Base-by-base conservation (phyloP, 306 rosid genomes). In the Delonix regia region DNA sequence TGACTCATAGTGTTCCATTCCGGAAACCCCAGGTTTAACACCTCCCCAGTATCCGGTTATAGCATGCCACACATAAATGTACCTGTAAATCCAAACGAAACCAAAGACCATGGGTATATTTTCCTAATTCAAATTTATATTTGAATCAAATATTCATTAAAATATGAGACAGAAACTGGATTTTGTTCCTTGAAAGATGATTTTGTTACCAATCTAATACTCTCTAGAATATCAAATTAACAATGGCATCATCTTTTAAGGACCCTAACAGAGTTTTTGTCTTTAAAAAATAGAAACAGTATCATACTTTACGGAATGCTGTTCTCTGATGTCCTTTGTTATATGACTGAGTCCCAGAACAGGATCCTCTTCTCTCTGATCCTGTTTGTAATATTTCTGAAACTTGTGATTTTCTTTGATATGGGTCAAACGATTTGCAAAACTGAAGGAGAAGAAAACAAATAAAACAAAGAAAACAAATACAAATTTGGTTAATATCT, bases 31-130 rank as follows among this genome's bases (percentile, higher is more conserved):
- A 38, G 97, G 91, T 66, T 82, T 89, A 69, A 94, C 97, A 64
- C 97, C 98, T 4, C 98, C 98, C 98, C 97, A 94, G 42, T 94
- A 94, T 22, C 98, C 98, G 14, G 94, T 89, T 79, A 94, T 89
- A 6, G 98, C 97, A 77, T 94, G 97, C 96, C 98, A 94, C 62
- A 92, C 94, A 69, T 90, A 94, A 57, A 93, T 87, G 22, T 87
- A 77, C 88, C 98, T 93, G 67, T 18, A 66, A 38, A 51, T 1
- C 1, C 1, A 30, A 30, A 30, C 33, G 4, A 30, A 57, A 25
- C 21, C 9, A 47, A 84, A 75, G 55, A 78, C 4, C 42, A 53
- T 85, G 25, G 80, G 68, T 30, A 24, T 28, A 42, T 41, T 10
- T n/a, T 30, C n/a, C 11, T n/a, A 45, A 48, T 51, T 49, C 30